Evolutionary conservation across 306 rosid species (phyloP).

Genomic region (Cotoneaster glaucophyllus): DNA sequence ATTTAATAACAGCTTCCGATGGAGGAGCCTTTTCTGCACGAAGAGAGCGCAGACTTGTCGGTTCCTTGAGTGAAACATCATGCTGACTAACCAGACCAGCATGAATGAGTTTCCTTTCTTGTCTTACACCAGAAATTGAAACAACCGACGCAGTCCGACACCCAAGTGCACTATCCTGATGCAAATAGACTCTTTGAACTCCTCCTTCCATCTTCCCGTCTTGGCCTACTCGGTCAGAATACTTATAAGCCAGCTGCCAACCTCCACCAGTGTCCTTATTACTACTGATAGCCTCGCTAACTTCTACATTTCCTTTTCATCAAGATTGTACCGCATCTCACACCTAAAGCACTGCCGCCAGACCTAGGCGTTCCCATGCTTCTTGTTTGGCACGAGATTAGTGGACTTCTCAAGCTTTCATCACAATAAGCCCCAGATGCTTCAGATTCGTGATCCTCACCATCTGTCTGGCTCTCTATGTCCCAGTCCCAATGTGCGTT

Average conservation of each 20-base stretch:
- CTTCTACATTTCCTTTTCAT: constrained; percentile 7
- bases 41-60: neutral
- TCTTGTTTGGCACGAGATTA: neutral
- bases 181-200: constrained; percentile 20
- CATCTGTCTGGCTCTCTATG: constrained; percentile 17
- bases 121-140: constrained; percentile 6
- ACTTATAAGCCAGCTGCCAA: constrained; percentile 23
- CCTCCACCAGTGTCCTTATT: constrained; percentile 23
- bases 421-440: neutral
- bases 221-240: constrained; percentile 1
- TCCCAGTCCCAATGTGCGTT: constrained; percentile 27
- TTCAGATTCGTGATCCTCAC: constrained; percentile 2
- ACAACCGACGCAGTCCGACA: constrained; percentile 1
- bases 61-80: neutral
- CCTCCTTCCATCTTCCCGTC: constrained; percentile 22
- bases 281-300: neutral
- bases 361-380: neutral
- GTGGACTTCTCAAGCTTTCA: constrained; percentile 21
- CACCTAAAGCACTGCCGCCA: neutral
- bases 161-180: constrained; percentile 8
- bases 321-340: neutral
- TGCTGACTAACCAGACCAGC: constrained; percentile 9
- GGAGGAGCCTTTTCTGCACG: neutral
- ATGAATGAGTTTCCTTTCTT: neutral
- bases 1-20: neutral